Percentiles rank a stretch among this genome's conserved stretches.
phyloP scores from a whole-genome alignment of 768 basidiomycete genomes.

The Exidia glandulosa region DNA sequence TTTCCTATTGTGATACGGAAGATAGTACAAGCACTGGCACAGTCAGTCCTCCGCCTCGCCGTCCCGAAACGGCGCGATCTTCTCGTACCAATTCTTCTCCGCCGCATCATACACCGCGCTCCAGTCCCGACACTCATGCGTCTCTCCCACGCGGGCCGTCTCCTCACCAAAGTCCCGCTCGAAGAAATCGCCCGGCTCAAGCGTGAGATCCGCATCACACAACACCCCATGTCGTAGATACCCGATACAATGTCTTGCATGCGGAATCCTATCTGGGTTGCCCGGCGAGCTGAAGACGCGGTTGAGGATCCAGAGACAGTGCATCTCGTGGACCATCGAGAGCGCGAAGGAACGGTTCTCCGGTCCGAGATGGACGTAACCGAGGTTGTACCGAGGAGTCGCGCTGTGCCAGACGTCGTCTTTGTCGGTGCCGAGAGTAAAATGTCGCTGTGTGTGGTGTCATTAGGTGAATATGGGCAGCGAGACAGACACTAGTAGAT shows the following conservation, averaged over 20 bases:
- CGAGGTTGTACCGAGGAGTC: no score
- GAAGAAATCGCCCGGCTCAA: slow-evolving; percentile 26
- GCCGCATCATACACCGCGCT: slow-evolving; percentile 12
- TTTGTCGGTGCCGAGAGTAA: no score
- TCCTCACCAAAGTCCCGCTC: slow-evolving; percentile 18
- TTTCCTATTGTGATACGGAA: no score
- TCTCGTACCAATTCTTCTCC: slow-evolving; percentile 1
- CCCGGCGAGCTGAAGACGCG: slow-evolving; percentile 4
- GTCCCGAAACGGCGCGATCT: no score
- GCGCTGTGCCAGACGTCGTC: no score
- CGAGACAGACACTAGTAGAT: no score
- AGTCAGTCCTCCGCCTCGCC: no score
- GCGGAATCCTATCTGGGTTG: slow-evolving; percentile 8
- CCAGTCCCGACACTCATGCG: slow-evolving; percentile 25
- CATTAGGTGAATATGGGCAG: no score
- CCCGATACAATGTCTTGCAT: slow-evolving; percentile 35
- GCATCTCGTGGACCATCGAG: slow-evolving; percentile 28
- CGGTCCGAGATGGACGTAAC: slow-evolving; percentile 22
- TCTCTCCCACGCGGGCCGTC: slow-evolving; percentile 19
- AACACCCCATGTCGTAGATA: slow-evolving; percentile 36
- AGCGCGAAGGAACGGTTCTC: slow-evolving; percentile 22
- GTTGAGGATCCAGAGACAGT: slow-evolving; percentile 24
- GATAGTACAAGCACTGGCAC: no score
- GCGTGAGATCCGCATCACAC: slow-evolving; percentile 36
- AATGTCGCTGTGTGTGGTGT: no score